These are phyloP conservation scores for Eragrostis curvula DNA, from an alignment of 176 grass and related monocot species.

Conservation along the genomic window DNA sequence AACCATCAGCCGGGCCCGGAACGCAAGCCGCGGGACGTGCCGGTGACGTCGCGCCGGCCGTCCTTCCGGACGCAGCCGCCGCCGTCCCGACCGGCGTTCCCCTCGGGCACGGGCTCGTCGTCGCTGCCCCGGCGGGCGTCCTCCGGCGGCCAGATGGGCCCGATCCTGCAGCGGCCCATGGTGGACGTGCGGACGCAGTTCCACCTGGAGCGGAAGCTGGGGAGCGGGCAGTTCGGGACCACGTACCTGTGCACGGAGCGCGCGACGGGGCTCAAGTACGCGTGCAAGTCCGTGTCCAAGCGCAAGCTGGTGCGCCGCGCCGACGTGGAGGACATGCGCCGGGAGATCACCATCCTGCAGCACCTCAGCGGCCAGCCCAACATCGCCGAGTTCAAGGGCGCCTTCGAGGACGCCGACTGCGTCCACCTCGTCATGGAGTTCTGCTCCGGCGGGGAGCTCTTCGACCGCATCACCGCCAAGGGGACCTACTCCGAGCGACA, in stretches of 20 bases:
- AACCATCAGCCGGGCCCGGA: slow-evolving; percentile 16
- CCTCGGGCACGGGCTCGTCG: not conserved
- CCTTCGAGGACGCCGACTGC: slow-evolving; percentile 64
- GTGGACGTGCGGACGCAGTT: slow-evolving; percentile 58
- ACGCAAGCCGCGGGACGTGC: not conserved
- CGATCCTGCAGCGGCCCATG: slow-evolving; percentile 60
- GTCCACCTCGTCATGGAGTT: slow-evolving; percentile 93
- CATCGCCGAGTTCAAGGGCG: slow-evolving; percentile 87
- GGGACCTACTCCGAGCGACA: slow-evolving; percentile 70
- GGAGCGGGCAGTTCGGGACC: slow-evolving; percentile 78
- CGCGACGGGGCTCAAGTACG: slow-evolving; percentile 53
- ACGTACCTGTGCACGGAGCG: slow-evolving; percentile 87
- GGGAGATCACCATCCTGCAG: slow-evolving; percentile 91
- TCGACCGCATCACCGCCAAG: slow-evolving; percentile 79
- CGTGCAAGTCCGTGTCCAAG: slow-evolving; percentile 97
- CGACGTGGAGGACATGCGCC: slow-evolving; percentile 77
- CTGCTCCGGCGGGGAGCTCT: slow-evolving; percentile 91
- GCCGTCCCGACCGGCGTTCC: not conserved
- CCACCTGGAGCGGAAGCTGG: slow-evolving; percentile 72
- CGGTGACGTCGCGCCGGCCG: slow-evolving; percentile 6
- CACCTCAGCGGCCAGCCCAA: slow-evolving; percentile 90
- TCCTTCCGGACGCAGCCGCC: not conserved
- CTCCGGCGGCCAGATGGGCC: not conserved
- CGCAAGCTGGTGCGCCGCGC: slow-evolving; percentile 65
- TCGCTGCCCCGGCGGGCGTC: slow-evolving; percentile 11